phyloP scores from a whole-genome alignment of 176 grass and related monocot species.

The Triticum urartu region DNA sequence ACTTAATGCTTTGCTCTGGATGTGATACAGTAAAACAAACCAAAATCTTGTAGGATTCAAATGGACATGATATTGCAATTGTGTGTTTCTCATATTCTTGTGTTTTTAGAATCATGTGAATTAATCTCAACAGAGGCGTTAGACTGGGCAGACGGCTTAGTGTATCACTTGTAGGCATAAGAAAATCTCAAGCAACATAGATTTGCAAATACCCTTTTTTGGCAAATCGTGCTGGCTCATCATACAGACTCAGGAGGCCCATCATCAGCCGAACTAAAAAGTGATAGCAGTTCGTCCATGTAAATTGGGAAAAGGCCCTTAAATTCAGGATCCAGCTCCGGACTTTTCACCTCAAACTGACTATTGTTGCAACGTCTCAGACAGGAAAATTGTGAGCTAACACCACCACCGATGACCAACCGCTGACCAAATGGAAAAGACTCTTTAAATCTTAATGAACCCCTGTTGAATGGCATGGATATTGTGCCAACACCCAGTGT shows the following conservation, averaged over 20 bases:
- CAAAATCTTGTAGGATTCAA: too few species aligned
- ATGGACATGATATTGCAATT: too few species aligned
- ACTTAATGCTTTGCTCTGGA: too few species aligned
- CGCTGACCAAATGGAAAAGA: background rate
- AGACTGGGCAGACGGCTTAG: background rate
- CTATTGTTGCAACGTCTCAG: background rate
- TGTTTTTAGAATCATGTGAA: too few species aligned
- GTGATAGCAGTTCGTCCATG: too few species aligned
- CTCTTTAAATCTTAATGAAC: background rate
- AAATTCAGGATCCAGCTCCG: background rate
- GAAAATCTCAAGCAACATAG: too few species aligned
- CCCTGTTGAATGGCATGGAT: background rate
- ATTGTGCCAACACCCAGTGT: background rate
- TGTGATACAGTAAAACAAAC: too few species aligned
- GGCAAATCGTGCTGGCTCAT: too few species aligned
- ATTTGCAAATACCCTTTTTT: too few species aligned
- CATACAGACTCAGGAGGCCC: too few species aligned
- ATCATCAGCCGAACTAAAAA: too few species aligned
- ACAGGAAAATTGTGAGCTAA: background rate
- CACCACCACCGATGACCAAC: background rate
- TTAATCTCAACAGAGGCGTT: background rate
- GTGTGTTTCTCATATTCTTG: too few species aligned
- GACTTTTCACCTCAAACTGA: background rate
- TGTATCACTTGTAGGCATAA: background rate
- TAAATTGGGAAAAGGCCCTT: background rate